Conservation (phyloP, 139 green algal species). For the Parachlorella kessleri region DNA sequence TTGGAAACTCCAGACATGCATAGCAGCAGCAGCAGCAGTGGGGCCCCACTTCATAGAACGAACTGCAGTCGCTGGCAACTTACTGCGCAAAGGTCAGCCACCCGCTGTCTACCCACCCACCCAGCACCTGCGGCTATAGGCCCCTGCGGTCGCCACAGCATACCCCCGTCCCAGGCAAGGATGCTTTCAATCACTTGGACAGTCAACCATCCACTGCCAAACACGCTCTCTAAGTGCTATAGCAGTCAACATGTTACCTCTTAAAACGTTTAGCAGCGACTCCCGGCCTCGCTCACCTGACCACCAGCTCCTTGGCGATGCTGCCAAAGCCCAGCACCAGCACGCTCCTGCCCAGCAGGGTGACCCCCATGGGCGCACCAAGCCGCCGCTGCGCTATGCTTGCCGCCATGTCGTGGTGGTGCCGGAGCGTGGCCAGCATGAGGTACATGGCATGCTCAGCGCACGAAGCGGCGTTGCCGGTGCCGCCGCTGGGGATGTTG, state of each 20-base stretch:
- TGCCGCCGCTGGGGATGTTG: slow-evolving; percentile 62
- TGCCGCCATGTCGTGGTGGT: slow-evolving; percentile 41
- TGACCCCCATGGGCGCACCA: slow-evolving; percentile 45
- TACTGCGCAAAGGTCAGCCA: too few relatives aligned
- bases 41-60: too few relatives aligned
- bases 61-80: too few relatives aligned
- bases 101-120: too few relatives aligned
- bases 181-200: background rate
- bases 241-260: too few relatives aligned
- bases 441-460: slow-evolving; percentile 75
- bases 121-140: too few relatives aligned
- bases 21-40: too few relatives aligned
- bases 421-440: slow-evolving; percentile 51
- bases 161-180: background rate
- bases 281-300: slow-evolving; percentile 31
- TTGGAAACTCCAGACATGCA: too few relatives aligned
- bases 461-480: slow-evolving; percentile 68
- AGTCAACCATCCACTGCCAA: too few relatives aligned
- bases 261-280: too few relatives aligned
- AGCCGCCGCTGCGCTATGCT: slow-evolving; percentile 35
- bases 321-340: slow-evolving; percentile 56
- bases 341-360: slow-evolving; percentile 41
- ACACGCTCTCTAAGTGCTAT: too few relatives aligned
- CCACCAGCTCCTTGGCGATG: slow-evolving; percentile 57
- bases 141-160: too few relatives aligned